These are phyloP conservation scores for Pythium rishiriense DNA, from an alignment of 352 stramenopile species.

Conservation along the genomic window DNA sequence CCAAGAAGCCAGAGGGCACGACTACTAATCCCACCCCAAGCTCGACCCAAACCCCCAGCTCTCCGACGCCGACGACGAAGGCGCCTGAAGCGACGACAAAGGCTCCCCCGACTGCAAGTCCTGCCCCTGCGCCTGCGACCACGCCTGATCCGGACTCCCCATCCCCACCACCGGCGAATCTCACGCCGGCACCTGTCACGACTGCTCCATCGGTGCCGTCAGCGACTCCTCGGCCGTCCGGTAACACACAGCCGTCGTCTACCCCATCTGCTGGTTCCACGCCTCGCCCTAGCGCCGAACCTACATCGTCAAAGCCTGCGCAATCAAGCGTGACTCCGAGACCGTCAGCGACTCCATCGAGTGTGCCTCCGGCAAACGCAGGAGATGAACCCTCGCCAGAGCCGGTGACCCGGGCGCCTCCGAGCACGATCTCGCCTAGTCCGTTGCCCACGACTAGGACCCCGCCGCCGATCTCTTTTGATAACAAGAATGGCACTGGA, in stretches of 20 bases:
- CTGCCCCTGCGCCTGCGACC: background rate
- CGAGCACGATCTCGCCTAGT: background rate
- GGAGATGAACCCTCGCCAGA: conserved; percentile 2
- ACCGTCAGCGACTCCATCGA: background rate
- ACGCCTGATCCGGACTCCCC: conserved; percentile 12
- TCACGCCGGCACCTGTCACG: background rate
- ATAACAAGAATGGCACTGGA: conserved; percentile 2
- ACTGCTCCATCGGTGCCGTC: background rate
- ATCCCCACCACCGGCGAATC: conserved; percentile 8
- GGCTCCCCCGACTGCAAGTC: background rate
- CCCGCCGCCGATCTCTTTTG: conserved; percentile 10
- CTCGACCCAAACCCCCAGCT: background rate
- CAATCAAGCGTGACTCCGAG: background rate
- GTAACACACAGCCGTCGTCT: background rate
- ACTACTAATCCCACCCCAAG: background rate
- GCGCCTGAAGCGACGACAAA: background rate
- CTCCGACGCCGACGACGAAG: background rate
- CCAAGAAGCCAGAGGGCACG: background rate
- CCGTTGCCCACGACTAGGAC: background rate
- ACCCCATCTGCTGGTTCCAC: background rate
- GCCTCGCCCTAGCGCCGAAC: too few relatives aligned
- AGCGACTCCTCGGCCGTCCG: background rate
- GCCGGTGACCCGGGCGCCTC: conserved; percentile 7
- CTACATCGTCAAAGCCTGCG: background rate
- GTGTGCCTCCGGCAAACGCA: background rate